Conservation (phyloP, 1,284 basidiomycete species). For the Fistulinella staudtii region DNA sequence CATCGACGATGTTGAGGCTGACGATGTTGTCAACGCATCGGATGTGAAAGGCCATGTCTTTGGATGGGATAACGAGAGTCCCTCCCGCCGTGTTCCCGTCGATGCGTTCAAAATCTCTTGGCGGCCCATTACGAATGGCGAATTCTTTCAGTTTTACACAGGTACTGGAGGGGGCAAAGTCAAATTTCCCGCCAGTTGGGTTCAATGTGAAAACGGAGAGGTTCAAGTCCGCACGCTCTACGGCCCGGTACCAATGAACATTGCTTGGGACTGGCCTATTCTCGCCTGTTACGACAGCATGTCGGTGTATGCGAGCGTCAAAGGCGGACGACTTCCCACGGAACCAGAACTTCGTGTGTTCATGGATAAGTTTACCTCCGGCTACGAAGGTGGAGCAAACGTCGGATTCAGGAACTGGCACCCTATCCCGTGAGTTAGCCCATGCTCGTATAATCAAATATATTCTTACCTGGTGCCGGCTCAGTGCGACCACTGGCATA, state of each 20-base stretch:
- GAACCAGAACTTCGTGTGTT: constrained; percentile 85
- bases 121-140: constrained; percentile 82
- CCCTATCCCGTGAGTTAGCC: constrained; percentile 77
- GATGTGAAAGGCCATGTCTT: constrained; percentile 64
- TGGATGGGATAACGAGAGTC: constrained; percentile 96
- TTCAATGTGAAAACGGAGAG: constrained; percentile 44
- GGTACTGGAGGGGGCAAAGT: constrained; percentile 33
- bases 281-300: constrained; percentile 79
- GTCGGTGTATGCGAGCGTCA: constrained; percentile 73
- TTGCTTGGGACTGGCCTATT: constrained; percentile 85
- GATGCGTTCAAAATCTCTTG: constrained; percentile 72
- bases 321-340: constrained; percentile 89
- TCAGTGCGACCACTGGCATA: constrained; percentile 60
- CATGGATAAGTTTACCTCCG: constrained; percentile 63
- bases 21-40: constrained; percentile 48
- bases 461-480: neutral
- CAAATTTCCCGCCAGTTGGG: constrained; percentile 65
- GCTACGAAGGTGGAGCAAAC: constrained; percentile 75
- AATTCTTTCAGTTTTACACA: constrained; percentile 62
- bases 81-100: constrained; percentile 56
- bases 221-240: constrained; percentile 80
- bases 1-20: constrained; percentile 78
- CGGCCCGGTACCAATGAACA: constrained; percentile 74
- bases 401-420: constrained; percentile 93
- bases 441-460: neutral